Evolutionary conservation across 2,329 filamentous ascomycete species (phyloP), one percentile per base, ranked within the genome.

Genomic region (Fonsecaea monophora): DNA sequence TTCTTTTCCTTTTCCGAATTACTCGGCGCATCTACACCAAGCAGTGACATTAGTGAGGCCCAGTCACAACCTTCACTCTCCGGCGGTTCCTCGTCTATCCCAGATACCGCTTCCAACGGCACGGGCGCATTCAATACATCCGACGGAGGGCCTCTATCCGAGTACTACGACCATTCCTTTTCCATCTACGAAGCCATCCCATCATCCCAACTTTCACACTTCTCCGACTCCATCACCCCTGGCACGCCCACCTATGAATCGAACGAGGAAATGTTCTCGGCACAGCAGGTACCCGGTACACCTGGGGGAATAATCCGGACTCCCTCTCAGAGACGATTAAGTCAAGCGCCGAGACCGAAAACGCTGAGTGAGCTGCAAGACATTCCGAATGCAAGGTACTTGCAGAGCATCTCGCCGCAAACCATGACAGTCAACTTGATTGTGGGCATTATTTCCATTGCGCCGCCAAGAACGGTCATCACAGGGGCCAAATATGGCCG

Each of bases 391-490:
- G 89, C 91, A 0, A 75, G 76, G 2, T 86, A 90, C 72, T 82
- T 97, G 5, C 76, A 83, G 9, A 85, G 85, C 0, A 90, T 96
- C 55, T 82, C 85, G 35, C 94, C 93, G 0, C 90, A 93, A 75
- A 96, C 92, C 0, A 87, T 94, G 75, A 93, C 92, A 0, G 86
- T 94, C 32, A 92, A 93, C 75, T 77, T 97, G 5, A 85, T 97
- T n/a, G 91, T 89, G 10, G 92, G 90, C 2, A 82, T 97, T 55
- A 89, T 96, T 68, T 88, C 90, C 12, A 84, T 92, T 57, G 84
- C 89, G 0, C 84, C 88, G 42, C 84, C 90, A 0, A 87, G 91
- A 30, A 84, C 84, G 1, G 87, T 97, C 21, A 85, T 82, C 35
- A 92, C 93, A 0, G 86, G 89, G 32, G 78, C 80, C 10, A 82